Evolutionary conservation across 441 rosid genomes (phyloP), one percentile per base, ranked within the genome.

Genomic region (Daphne laureola): DNA sequence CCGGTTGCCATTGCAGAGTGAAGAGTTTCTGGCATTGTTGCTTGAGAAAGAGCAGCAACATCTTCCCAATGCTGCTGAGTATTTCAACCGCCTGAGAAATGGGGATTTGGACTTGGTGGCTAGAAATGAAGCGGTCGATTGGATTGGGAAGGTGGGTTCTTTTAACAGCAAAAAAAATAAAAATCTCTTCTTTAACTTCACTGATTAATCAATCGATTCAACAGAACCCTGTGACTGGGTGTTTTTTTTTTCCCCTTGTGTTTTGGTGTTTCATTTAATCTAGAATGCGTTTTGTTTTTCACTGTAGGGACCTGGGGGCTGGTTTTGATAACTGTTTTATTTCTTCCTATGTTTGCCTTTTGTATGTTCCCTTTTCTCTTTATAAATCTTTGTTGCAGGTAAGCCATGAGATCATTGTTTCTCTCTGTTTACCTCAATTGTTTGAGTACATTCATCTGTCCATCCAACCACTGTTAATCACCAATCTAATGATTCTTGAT

Each of bases 61-160:
- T 70, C 66, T 69, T 69, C 87, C 93, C 5, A 41, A 47, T 27
- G 54, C 17, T 17, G 83, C 17, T 17, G 83, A 78, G 78, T 80
- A 78, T 67, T 58, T 76, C 61, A 71, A 71, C 64, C 73, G 83
- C 67, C 68, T 85, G 49, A 78, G 62, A 55, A 67, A 21, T 65
- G 89, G 85, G 54, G 89, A 80, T 59, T 67, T 78, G 70, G 79
- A 76, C 57, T 54, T 64, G 64, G 69, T 17, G 14, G 77, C 74
- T 46, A 80, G 89, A 60, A 65, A 67, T 49, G 78, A 78, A 63
- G 84, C 83, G 53, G 43, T 76, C 40, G 76, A 80, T 64, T 82
- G 84, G 84, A 85, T 85, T 59, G 51, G 43, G 49, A 85, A 80
- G 89, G 93, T 81, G 50, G 59, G 73, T 65, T 54, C 25, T 21